Evolutionary conservation across 148 eudicot genomes (phyloP), one percentile per base, ranked within the genome.

Genomic region (Euryodendron excelsum): DNA sequence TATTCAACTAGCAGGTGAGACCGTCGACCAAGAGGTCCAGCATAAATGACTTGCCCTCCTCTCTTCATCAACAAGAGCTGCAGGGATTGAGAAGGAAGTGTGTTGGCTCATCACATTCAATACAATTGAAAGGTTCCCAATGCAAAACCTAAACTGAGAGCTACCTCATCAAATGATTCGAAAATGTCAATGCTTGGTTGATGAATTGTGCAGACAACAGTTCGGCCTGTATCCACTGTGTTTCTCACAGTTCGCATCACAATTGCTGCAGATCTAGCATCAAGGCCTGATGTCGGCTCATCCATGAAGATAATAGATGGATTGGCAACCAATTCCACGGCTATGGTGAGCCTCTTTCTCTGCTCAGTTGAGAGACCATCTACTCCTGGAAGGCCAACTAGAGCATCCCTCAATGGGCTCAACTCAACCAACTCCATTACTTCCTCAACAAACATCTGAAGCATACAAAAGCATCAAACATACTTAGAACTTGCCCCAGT

Each of bases 281-380:
- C 90, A 58, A 87, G 86, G 3, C 90, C 87, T 4, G 90, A 85
- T 25, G 90, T 87, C 4, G 90, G 90, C 63, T 87, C 90, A 47
- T 87, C 90, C 90, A 87, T 84, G 79, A 87, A 87, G 37, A 87
- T 87, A 55, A 87, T 85, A 30, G 90, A 84, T 20, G 89, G 89
- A 69, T 84, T 87, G 3, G 90, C 90, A 48, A 87, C 90, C 53
- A 87, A 73, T 71, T 87, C 90, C n/a, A 87, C 87, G 0, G 90
- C 90, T 78, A 87, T 85, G 4, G 90, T 87, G 15, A 87, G 81
- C 75, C 90, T 80, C 68, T 87, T 87, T 79, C 90, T 82, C 69
- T 87, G 90, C 52, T 87, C 90, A 41, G 87, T 87, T 27, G 90
- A 87, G 30, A 87, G 76, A 77, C 90, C 90, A 45, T 87, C 72